Base-by-base conservation (phyloP, 306 rosid species). In the Gastrolobium villosum region DNA sequence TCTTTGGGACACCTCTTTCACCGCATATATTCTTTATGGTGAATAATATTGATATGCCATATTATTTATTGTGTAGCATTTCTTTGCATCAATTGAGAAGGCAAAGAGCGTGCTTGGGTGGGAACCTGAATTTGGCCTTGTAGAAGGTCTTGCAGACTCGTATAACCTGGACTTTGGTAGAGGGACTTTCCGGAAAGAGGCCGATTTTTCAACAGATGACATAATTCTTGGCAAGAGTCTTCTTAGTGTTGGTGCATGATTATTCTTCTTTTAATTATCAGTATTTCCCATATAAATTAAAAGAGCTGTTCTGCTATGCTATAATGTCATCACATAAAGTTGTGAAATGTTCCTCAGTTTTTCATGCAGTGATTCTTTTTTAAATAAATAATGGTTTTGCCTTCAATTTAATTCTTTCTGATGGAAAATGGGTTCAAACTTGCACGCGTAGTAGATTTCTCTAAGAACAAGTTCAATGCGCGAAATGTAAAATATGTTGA, bases 131-230 rank as follows among this genome's bases (percentile, higher is more conserved):
- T 90, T 84, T 34, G 89, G 78, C 4, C 85, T 91, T 68, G 96
- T 95, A 62, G 97, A 88, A 79, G 98, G 99, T 73, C 97, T 95
- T 69, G 57, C 97, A 35, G 97, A 93, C 81, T 95, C 98, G 3
- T 95, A 91, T 83, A 86, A 91, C 78, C 80, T 91, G 36, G 99
- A 95, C 86, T 95, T 95, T 69, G 99, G 98, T 0, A 83, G 97
- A 85, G 98, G 99, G 64, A 91, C 98, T 32, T 93, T 43, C 88
- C 81, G 99, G 44, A 95, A 95, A 86, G 98, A 76, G 72, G 90
- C 99, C 60, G 98, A 95, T 87, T 95, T 93, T 77, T 79, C 88
- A 43, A 93, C 99, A 5, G 99, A 95, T 86, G 99, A 95, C 87
- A 83, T 93, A 3, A 95, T 95, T 74, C 94, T 95, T 36, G 98